Evolutionary conservation across 2,329 filamentous ascomycete genomes (phyloP).

Genomic region (Fusarium foetens): DNA sequence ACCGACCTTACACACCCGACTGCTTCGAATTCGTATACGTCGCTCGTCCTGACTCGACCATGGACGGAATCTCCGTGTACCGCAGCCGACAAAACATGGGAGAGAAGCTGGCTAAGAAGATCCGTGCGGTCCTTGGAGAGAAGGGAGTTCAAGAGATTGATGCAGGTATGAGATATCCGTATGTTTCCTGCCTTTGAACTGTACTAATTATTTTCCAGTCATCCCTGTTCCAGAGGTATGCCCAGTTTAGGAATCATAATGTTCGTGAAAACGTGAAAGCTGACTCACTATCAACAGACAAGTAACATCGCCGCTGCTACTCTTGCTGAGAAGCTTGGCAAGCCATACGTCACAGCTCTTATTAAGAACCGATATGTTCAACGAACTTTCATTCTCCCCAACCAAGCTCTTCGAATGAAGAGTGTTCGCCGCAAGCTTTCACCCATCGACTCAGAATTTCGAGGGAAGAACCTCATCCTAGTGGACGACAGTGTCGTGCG

Average conservation of each 20-base stretch:
- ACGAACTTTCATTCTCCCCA: slow-evolving; percentile 81
- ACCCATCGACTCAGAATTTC: slow-evolving; percentile 86
- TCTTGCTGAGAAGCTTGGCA: slow-evolving; percentile 78
- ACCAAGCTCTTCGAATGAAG: slow-evolving; percentile 82
- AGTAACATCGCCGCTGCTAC: slow-evolving; percentile 82
- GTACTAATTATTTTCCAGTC: slow-evolving; percentile 18
- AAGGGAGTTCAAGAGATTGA: slow-evolving; percentile 81
- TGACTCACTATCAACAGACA: slow-evolving; percentile 61
- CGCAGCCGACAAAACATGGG: slow-evolving; percentile 89
- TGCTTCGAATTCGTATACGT: slow-evolving; percentile 73
- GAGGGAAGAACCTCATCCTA: slow-evolving; percentile 80
- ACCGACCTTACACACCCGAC: slow-evolving; percentile 80
- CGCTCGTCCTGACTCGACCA: slow-evolving; percentile 80
- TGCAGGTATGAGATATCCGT: slow-evolving; percentile 52
- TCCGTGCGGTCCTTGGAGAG: slow-evolving; percentile 73
- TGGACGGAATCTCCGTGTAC: slow-evolving; percentile 90
- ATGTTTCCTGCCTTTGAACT: not conserved
- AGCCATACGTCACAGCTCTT: slow-evolving; percentile 83
- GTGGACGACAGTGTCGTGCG: slow-evolving; percentile 93
- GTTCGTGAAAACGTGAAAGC: not conserved
- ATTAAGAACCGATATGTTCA: slow-evolving; percentile 92
- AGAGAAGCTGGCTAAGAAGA: slow-evolving; percentile 77
- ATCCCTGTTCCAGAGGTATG: slow-evolving; percentile 63
- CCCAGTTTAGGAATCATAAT: not conserved
- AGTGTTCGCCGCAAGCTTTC: slow-evolving; percentile 91